Base-by-base conservation (phyloP, 768 basidiomycete genomes). In the Royoungia palumana region DNA sequence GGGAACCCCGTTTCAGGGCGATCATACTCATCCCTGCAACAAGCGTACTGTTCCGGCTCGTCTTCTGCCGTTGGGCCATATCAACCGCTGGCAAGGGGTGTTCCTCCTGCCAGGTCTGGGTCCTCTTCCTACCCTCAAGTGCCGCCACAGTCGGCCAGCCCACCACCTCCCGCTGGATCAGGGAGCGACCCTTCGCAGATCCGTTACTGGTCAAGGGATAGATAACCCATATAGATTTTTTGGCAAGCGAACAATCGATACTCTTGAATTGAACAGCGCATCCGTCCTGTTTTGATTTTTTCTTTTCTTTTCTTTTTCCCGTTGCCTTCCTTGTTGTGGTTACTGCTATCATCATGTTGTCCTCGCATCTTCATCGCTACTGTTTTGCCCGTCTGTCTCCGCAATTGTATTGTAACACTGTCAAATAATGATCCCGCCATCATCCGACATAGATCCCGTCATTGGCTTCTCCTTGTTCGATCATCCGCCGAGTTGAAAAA, bases 141-240 rank as follows among this genome's bases (percentile, higher is more conserved):
- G n/a, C n/a, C 50, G 32, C 32, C 14, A 16, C 56, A 58, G 9
- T 47, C 68, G 14, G 35, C 62, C 14, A 55, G 37, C 36, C 47
- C 58, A 20, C 42, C 64, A 19, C 60, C 69, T 44, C 55, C 69
- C 35, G 51, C 67, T 56, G 63, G 61, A 43, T 49, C 64, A 44
- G 60, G 48, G 54, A 58, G 43, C 47, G 52, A 53, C 25, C 22
- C 57, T 44, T 57, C 65, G n/a, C 69, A 70, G 17, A 21, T 51
- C 43, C 53, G 54, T 0, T 68, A 62, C 46, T 65, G 67, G 64
- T 4, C 55, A 22, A 51, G 58, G 32, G 65, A 65, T 30, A 60
- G 53, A 36, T 59, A 45, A 27, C 25, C 43, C 41, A 1, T 59
- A 58, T 59, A 58, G 54, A 58, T 47, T 47, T 46, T n/a, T 53